Base-by-base conservation (phyloP, 208 protist genomes). In the Trypanosoma mega region DNA sequence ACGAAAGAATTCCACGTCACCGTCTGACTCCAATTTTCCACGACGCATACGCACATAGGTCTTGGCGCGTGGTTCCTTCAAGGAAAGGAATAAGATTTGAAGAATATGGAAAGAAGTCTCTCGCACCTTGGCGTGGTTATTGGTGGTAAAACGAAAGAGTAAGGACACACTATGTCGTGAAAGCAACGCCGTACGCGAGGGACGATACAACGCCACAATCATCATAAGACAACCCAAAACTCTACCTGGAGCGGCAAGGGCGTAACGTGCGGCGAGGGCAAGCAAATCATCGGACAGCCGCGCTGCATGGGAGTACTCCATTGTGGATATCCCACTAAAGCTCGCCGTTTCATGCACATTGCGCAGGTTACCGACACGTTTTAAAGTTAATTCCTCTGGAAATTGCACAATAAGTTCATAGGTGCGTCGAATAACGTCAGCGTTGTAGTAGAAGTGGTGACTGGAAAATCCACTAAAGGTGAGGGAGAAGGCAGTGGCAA, bases 81-180 rank as follows among this genome's bases (percentile, higher is more conserved):
- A 27, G 9, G 56, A 63, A 23, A 63, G 9, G 7, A 63, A 18
- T 48, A 72, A 29, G 9, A 36, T 51, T n/a, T 60, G 57, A 11
- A 72, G 51, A 31, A 72, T 54, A 34, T 59, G 50, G 52, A 64
- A 52, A 6, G 65, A 61, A 11, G 50, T 47, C 9, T 6, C 41
- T 21, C 57, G 55, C n/a, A 59, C 0, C 23, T 54, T 52, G 0
- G 1, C 41, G 47, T 64, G 26, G 21, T 24, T 54, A 33, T 64
- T 58, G 26, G 59, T 1, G 0, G 57, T 16, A 34, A 72, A 57
- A 29, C 56, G 55, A 53, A 72, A 72, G 4, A 72, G 29, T 9
- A 46, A 11, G 0, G 37, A 1, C 2, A 72, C 48, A 47, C 54
- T 64, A 2, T 55, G 46, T 16, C 37, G 55, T 2, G 65, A 72